Evolutionary conservation across 2,329 filamentous ascomycete species (phyloP), one percentile per base, ranked within the genome.

Genomic region (Xylaria sp.): DNA sequence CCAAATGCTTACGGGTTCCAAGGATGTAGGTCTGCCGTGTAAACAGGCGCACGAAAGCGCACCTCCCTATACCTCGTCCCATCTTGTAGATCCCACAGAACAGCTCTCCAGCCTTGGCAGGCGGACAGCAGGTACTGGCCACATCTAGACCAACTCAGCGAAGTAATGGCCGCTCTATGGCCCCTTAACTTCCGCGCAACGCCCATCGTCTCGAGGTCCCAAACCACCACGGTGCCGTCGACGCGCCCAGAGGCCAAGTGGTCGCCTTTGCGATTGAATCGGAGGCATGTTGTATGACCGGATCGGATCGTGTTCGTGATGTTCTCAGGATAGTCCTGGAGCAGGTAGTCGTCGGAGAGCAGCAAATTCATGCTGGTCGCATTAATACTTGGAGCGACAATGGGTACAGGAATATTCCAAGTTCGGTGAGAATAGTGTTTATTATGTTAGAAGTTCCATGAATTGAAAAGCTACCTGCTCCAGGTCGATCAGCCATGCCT

Each of bases 181-280:
- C 93, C 94, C 61, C 91, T 86, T 60, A 99, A 79, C 75, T 97
- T 99, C 69, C 92, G 88, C 54, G 94, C 94, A 4, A 97, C 91
- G 37, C 94, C 93, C 81, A 95, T 96, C 8, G 95, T 99, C 74
- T 99, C 95, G 45, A 97, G 85, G 70, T 99, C 94, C 82, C 96
- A 99, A 43, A 99, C 89, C 50, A 96, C 91, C 39, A 99, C 89
- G 4, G 91, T 94, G 63, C 94, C 94, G 75, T 99, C 94, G 58
- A 92, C 90, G 69, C 94, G 88, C 60, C 94, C 94, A 24, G 92
- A 96, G 41, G 94, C 94, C 60, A 99, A 86, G 66, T 94, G 92
- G 74, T 99, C 93, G 72, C 94, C 94, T 69, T 88, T 90, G 69
- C 92, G 90, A 69, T 93, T 97, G 81, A 99, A 99, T 62, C 93